Percentiles rank a stretch among this genome's conserved stretches.
Conservation (phyloP, 2,329 filamentous ascomycete species). For the Pseudohalonectria lignicola region DNA sequence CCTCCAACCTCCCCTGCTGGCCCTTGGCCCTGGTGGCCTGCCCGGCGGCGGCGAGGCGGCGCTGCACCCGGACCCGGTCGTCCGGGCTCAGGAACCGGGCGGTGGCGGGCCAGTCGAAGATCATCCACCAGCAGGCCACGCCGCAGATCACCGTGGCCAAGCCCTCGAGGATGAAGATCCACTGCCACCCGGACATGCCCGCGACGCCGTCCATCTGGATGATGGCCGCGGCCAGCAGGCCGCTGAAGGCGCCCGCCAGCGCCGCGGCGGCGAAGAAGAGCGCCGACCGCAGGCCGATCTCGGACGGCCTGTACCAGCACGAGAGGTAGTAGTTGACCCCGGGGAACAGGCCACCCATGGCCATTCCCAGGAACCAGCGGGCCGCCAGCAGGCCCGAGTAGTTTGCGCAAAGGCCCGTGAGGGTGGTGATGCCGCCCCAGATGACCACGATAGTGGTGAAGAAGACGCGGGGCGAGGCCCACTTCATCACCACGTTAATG, state of each 20-base stretch:
- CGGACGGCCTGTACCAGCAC: conserved; percentile 56
- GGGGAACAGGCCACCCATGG: conserved; percentile 44
- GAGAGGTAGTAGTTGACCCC: conserved; percentile 48
- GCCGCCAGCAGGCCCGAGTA: conserved; percentile 9
- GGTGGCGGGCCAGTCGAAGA: conserved; percentile 71
- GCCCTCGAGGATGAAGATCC: conserved; percentile 47
- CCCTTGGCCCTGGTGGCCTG: conserved; percentile 35
- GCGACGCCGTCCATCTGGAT: conserved; percentile 29
- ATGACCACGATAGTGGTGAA: conserved; percentile 50
- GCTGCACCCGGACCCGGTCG: conserved; percentile 60
- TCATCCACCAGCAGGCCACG: conserved; percentile 61
- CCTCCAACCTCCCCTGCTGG: conserved; percentile 63
- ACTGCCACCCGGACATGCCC: conserved; percentile 34
- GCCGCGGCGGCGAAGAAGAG: conserved; percentile 18
- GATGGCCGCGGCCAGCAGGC: conserved; percentile 13
- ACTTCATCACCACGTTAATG: conserved; percentile 53
- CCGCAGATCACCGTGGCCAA: conserved; percentile 59
- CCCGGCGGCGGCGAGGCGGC: conserved; percentile 36
- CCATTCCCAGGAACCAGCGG: conserved; percentile 36
- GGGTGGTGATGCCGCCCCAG: conserved; percentile 11
- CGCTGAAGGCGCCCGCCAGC: conserved; percentile 16
- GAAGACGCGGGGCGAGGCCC: conserved; percentile 48
- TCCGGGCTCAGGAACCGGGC: conserved; percentile 60
- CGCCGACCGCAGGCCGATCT: conserved; percentile 47
- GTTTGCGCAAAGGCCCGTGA: conserved; percentile 8